Conservation (phyloP, 163 green algal genomes). For the Prototheca wickerhamii region DNA sequence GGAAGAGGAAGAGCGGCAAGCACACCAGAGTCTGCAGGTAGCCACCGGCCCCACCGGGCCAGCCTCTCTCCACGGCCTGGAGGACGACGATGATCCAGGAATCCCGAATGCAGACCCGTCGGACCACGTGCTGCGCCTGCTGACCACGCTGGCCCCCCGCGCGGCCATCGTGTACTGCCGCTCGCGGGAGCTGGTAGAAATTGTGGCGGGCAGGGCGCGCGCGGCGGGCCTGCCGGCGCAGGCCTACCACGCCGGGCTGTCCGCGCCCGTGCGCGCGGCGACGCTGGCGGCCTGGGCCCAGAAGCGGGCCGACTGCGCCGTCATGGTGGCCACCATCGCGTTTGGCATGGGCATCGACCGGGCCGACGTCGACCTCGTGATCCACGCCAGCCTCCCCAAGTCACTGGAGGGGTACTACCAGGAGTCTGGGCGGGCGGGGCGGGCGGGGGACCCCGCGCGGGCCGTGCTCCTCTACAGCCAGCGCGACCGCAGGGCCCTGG, state of each 20-base stretch:
- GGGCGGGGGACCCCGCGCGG: conserved; percentile 24
- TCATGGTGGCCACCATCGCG: conserved; percentile 35
- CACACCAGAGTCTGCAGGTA: too few relatives aligned
- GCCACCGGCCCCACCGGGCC: too few relatives aligned
- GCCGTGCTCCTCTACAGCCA: conserved; percentile 26
- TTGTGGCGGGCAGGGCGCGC: conserved; percentile 14
- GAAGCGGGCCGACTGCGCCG: not conserved
- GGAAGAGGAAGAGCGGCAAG: too few relatives aligned
- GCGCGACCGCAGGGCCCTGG: conserved; percentile 16
- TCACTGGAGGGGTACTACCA: conserved; percentile 35
- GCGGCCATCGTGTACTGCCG: conserved; percentile 34
- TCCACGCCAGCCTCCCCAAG: conserved; percentile 41
- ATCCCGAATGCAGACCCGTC: conserved; percentile 12
- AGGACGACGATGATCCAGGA: not conserved
- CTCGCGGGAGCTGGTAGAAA: conserved; percentile 22
- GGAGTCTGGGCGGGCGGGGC: conserved; percentile 34
- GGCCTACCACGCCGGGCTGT: conserved; percentile 39
- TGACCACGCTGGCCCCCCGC: conserved; percentile 2
- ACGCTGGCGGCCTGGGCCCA: conserved; percentile 32
- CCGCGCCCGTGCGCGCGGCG: conserved; percentile 3
- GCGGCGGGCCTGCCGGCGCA: conserved; percentile 10
- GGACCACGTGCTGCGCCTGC: conserved; percentile 9
- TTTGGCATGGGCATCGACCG: conserved; percentile 51
- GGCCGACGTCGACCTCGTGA: conserved; percentile 39
- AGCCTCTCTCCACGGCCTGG: not conserved